Conservation (phyloP, 345 rosid genomes). For the Euphorbia lathyris region DNA sequence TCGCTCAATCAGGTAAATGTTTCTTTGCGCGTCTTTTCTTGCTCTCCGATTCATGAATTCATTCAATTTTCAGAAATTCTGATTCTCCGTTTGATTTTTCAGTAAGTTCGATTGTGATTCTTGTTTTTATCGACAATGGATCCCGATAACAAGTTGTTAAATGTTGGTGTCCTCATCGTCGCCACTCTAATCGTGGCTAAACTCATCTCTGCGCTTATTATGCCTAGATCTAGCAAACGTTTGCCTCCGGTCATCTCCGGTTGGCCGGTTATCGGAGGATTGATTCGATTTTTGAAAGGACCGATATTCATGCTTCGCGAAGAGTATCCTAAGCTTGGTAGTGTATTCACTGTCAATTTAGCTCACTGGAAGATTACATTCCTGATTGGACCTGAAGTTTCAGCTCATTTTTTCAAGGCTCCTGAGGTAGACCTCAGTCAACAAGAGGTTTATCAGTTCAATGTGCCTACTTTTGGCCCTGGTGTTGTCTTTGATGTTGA, state of each 20-base stretch:
- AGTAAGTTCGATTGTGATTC: not conserved
- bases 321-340: slow-evolving; percentile 84
- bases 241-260: slow-evolving; percentile 68
- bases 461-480: slow-evolving; percentile 95
- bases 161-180: slow-evolving; percentile 50
- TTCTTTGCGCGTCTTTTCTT: too few species aligned
- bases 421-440: slow-evolving; percentile 83
- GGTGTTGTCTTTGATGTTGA: slow-evolving; percentile 97
- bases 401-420: slow-evolving; percentile 95
- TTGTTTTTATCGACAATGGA: slow-evolving; percentile 26
- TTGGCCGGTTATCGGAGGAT: slow-evolving; percentile 71
- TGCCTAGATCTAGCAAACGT: slow-evolving; percentile 59
- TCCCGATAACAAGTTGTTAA: slow-evolving; percentile 52
- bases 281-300: slow-evolving; percentile 70
- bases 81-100: slow-evolving; percentile 10
- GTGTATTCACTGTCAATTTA: slow-evolving; percentile 77
- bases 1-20: too few species aligned
- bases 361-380: slow-evolving; percentile 80
- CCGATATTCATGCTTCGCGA: slow-evolving; percentile 79
- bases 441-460: slow-evolving; percentile 95
- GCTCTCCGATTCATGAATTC: too few species aligned
- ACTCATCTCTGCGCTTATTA: slow-evolving; percentile 57
- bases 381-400: slow-evolving; percentile 94
- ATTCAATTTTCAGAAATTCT: not conserved
- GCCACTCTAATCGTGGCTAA: slow-evolving; percentile 74